Evolutionary conservation across 2,329 filamentous ascomycete genomes (phyloP).

Genomic region (Phoma sp.): DNA sequence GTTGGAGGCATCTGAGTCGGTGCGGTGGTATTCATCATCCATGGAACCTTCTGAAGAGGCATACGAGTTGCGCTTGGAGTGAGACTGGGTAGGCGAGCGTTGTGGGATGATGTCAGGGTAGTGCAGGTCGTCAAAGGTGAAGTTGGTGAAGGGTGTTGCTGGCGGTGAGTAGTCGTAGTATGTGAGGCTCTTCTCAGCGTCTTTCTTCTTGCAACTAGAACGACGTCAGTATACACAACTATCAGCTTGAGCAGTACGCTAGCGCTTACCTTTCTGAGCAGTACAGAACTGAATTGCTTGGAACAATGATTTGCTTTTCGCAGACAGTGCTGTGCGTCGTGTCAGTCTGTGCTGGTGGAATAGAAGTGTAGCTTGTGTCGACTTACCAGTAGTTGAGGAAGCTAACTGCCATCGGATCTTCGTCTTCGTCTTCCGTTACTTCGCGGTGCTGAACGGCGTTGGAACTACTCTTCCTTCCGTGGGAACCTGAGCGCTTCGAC

Average conservation of each 20-base stretch:
- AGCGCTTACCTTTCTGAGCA: constrained; percentile 66
- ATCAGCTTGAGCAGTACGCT: background rate
- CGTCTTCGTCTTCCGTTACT: constrained; percentile 48
- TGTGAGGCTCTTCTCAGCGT: constrained; percentile 48
- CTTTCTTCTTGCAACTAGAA: constrained; percentile 55
- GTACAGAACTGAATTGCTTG: constrained; percentile 66
- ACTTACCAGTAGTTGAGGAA: constrained; percentile 61
- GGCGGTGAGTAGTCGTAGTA: constrained; percentile 46
- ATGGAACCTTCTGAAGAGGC: constrained; percentile 53
- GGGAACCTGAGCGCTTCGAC: constrained; percentile 43
- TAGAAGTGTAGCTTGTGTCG: background rate
- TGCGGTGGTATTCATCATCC: constrained; percentile 37
- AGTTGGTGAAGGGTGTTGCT: constrained; percentile 45
- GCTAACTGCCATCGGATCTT: constrained; percentile 58
- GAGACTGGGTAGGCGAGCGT: constrained; percentile 52
- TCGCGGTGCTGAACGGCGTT: constrained; percentile 37
- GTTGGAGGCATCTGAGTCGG: constrained; percentile 49
- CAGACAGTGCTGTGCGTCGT: constrained; percentile 61
- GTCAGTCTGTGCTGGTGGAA: constrained; percentile 16
- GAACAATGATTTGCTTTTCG: constrained; percentile 69
- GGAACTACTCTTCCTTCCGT: constrained; percentile 36
- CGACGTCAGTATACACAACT: constrained; percentile 21
- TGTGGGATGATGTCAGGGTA: constrained; percentile 56
- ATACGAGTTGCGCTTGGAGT: constrained; percentile 48
- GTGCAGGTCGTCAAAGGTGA: constrained; percentile 48